Percentiles rank a stretch among this genome's conserved stretches.
These are phyloP conservation scores for Nicotiana noctiflora DNA, from an alignment of 257 asterid genomes.

Conservation along the genomic window DNA sequence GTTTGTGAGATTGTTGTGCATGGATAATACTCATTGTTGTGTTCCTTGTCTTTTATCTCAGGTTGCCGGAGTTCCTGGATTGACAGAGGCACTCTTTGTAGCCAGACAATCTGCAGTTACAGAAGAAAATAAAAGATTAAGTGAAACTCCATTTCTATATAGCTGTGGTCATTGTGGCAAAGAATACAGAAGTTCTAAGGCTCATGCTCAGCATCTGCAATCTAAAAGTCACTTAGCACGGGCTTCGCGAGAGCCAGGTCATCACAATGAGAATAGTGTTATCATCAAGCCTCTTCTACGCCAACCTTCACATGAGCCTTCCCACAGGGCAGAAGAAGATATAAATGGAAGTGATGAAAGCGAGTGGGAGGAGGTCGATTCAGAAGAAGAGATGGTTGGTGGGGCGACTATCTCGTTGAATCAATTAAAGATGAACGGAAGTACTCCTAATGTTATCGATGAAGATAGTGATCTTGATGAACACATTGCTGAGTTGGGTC, in stretches of 20 bases:
- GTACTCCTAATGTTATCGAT: slow-evolving; percentile 39
- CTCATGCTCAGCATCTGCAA: slow-evolving; percentile 76
- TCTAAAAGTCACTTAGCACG: slow-evolving; percentile 63
- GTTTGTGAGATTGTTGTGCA: neutral
- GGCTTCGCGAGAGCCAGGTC: slow-evolving; percentile 35
- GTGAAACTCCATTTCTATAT: slow-evolving; percentile 59
- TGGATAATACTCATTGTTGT: neutral
- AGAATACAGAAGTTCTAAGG: slow-evolving; percentile 64
- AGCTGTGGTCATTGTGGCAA: slow-evolving; percentile 77
- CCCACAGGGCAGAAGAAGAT: slow-evolving; percentile 23
- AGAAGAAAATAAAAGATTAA: slow-evolving; percentile 42
- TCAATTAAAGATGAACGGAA: slow-evolving; percentile 31
- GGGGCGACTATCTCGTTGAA: slow-evolving; percentile 41
- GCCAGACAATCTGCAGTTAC: slow-evolving; percentile 76
- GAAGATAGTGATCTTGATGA: slow-evolving; percentile 30
- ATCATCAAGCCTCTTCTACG: slow-evolving; percentile 56
- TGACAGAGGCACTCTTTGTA: slow-evolving; percentile 66
- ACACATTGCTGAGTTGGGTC: slow-evolving; percentile 42
- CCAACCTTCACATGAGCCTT: slow-evolving; percentile 33
- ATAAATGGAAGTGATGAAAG: slow-evolving; percentile 71
- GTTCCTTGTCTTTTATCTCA: slow-evolving; percentile 16
- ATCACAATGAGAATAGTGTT: slow-evolving; percentile 31
- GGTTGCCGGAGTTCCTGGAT: slow-evolving; percentile 98
- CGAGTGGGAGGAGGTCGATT: slow-evolving; percentile 78
- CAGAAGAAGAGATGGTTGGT: slow-evolving; percentile 44